Percentiles rank a stretch among this genome's conserved stretches.
Evolutionary conservation across 768 basidiomycete species (phyloP).

Genomic region (Galerina sulciceps): DNA sequence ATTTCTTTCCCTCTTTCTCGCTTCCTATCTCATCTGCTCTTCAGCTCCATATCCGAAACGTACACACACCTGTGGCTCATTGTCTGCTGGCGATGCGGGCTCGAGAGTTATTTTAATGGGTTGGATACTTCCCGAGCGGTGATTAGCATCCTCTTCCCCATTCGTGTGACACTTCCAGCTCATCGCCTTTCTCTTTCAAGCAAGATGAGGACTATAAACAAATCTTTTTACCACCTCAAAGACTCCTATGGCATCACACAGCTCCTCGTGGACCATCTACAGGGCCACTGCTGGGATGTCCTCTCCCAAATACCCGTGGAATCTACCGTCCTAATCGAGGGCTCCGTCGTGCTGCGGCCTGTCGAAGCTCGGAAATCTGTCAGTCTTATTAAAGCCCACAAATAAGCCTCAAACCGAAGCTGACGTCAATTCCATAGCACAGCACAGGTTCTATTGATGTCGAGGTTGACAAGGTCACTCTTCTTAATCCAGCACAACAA

Average conservation of each 20-base stretch:
- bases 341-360: slow-evolving; percentile 71
- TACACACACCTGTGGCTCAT: slow-evolving; percentile 68
- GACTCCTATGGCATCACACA: slow-evolving; percentile 81
- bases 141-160: slow-evolving; percentile 39
- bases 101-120: slow-evolving; percentile 73
- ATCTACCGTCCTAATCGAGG: slow-evolving; percentile 77
- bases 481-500: slow-evolving; percentile 79
- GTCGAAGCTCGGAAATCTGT: slow-evolving; percentile 64
- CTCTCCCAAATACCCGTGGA: slow-evolving; percentile 75
- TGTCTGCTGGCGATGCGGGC: slow-evolving; percentile 57
- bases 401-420: slow-evolving; percentile 18
- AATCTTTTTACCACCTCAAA: slow-evolving; percentile 84
- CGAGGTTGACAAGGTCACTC: slow-evolving; percentile 63
- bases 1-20: slow-evolving; percentile 19
- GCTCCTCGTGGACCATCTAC: slow-evolving; percentile 65
- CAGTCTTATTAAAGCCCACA: slow-evolving; percentile 32
- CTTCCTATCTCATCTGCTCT: slow-evolving; percentile 16
- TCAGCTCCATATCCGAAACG: slow-evolving; percentile 61
- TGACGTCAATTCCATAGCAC: slow-evolving; percentile 41
- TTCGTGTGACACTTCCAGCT: slow-evolving; percentile 35
- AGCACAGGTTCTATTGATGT: slow-evolving; percentile 83
- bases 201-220: slow-evolving; percentile 61
- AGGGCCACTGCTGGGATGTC: slow-evolving; percentile 35
- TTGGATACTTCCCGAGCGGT: slow-evolving; percentile 86
- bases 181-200: slow-evolving; percentile 49